A percentile compares a stretch with the other conserved stretches of the same genome.
Conservation (phyloP, 495 filamentous ascomycete species). For the Penicillium atrosanguineum region DNA sequence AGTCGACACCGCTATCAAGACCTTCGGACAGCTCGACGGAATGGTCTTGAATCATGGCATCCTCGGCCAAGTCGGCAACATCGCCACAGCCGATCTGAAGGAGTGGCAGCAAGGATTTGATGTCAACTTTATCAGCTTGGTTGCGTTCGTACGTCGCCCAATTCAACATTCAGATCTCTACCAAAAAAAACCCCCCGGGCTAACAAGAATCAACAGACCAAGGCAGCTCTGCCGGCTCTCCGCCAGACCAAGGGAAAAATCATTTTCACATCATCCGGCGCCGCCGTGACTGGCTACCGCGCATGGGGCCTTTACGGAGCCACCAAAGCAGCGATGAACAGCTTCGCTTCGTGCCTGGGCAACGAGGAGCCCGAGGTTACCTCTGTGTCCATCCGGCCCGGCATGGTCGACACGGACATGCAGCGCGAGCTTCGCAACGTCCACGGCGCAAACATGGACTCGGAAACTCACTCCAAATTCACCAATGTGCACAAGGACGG, state of each 20-base stretch:
- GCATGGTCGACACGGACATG: constrained; percentile 92
- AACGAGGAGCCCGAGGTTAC: constrained; percentile 78
- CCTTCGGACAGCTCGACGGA: constrained; percentile 74
- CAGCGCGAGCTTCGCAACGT: constrained; percentile 75
- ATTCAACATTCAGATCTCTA: not conserved
- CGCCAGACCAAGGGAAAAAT: constrained; percentile 66
- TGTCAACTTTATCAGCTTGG: constrained; percentile 76
- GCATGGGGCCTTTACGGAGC: constrained; percentile 82
- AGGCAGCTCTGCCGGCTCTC: constrained; percentile 70
- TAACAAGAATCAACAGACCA: constrained; percentile 49
- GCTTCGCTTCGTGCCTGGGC: constrained; percentile 68
- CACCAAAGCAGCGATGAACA: constrained; percentile 86
- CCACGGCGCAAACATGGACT: constrained; percentile 62
- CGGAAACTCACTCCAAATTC: constrained; percentile 67
- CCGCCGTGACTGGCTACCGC: constrained; percentile 62
- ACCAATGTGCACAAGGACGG: constrained; percentile 62
- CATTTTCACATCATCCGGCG: constrained; percentile 74
- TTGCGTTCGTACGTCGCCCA: constrained; percentile 67
- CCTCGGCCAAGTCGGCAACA: constrained; percentile 70
- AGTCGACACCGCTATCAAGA: constrained; percentile 58
- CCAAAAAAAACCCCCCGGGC: not conserved
- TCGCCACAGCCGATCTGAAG: constrained; percentile 60
- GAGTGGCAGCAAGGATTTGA: constrained; percentile 79
- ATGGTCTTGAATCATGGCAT: constrained; percentile 87
- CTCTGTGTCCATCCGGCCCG: constrained; percentile 70